phyloP scores from a whole-genome alignment of 2,329 filamentous ascomycete genomes.

The Ascochyta rabiei region DNA sequence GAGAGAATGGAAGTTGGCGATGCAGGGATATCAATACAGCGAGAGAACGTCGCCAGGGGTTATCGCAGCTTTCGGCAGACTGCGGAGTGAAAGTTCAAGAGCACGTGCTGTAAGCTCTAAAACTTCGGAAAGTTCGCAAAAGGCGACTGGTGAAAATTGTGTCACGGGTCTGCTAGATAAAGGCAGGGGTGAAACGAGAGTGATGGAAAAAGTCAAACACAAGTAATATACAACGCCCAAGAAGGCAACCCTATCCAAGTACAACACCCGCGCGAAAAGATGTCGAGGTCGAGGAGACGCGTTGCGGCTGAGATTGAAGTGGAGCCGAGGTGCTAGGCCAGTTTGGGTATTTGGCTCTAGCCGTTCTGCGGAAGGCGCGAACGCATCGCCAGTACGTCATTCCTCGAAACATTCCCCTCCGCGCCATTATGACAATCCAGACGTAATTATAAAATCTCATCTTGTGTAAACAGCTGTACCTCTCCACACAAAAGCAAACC shows the following conservation, averaged over 20 bases:
- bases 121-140: slow-evolving; percentile 5
- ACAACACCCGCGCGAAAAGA: slow-evolving; percentile 3
- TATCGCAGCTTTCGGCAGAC: neutral
- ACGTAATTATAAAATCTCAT: slow-evolving; percentile 19
- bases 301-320: slow-evolving; percentile 15
- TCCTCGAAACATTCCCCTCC: slow-evolving; percentile 13
- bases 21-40: neutral
- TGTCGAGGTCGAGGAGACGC: slow-evolving; percentile 8
- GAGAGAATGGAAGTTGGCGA: neutral
- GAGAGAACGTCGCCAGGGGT: neutral
- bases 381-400: slow-evolving; percentile 15
- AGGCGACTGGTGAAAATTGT: neutral
- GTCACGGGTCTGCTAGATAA: neutral
- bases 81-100: neutral
- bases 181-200: neutral
- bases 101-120: slow-evolving; percentile 13
- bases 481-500: neutral
- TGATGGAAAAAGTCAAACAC: neutral
- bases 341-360: slow-evolving; percentile 4
- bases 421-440: slow-evolving; percentile 6
- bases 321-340: slow-evolving; percentile 3
- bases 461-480: neutral
- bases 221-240: slow-evolving; percentile 15
- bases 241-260: slow-evolving; percentile 2
- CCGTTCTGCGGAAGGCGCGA: slow-evolving; percentile 2